Evolutionary conservation across 2,329 filamentous ascomycete genomes (phyloP).

Genomic region (Kalaharituber pfeilii): DNA sequence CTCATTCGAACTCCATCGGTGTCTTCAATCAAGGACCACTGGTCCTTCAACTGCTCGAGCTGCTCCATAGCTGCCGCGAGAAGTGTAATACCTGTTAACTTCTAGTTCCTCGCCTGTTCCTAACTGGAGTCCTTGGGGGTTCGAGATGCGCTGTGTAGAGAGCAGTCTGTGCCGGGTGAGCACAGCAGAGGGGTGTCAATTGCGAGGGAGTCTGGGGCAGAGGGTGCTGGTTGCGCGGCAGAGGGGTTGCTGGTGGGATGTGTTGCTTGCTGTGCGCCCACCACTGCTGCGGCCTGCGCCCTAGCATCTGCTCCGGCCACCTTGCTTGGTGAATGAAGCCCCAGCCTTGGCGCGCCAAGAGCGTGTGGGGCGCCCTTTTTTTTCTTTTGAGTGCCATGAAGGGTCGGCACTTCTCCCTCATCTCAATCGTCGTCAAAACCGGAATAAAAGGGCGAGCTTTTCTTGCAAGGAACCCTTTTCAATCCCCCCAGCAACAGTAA

Average conservation of each 20-base stretch:
- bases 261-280: background rate
- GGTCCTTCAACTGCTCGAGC: conserved; percentile 85
- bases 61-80: conserved; percentile 49
- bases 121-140: background rate
- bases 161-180: background rate
- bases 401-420: conserved; percentile 4
- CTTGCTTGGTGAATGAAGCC: background rate
- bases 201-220: background rate
- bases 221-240: no score
- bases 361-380: background rate
- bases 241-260: background rate
- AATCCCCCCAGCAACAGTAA: background rate
- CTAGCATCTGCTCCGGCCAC: conserved; percentile 1
- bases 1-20: conserved; percentile 82
- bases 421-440: background rate
- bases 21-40: conserved; percentile 93
- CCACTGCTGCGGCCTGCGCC: background rate
- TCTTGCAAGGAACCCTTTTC: conserved; percentile 4
- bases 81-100: background rate
- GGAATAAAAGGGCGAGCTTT: conserved; percentile 1
- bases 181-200: background rate
- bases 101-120: background rate
- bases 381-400: background rate
- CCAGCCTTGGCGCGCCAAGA: background rate
- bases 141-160: background rate